These are phyloP conservation scores for Aspergillus neoniger DNA, from an alignment of 2,329 filamentous ascomycete species.

Conservation along the genomic window DNA sequence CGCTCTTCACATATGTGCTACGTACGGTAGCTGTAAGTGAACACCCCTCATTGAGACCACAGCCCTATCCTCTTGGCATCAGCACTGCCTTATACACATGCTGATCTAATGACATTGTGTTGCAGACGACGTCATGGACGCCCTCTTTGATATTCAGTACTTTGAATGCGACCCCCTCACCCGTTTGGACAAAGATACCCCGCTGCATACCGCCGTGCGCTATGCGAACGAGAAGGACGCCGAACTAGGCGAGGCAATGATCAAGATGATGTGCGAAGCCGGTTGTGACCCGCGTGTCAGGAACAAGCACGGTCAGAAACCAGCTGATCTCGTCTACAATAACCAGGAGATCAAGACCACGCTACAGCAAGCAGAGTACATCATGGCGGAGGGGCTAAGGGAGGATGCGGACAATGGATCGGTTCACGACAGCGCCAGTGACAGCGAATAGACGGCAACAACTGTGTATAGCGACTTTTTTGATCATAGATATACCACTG, in stretches of 20 bases:
- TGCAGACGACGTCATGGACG: slow-evolving; percentile 50
- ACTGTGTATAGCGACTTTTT: slow-evolving; percentile 8
- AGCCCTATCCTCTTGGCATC: not conserved
- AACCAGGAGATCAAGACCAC: slow-evolving; percentile 44
- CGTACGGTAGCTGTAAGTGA: slow-evolving; percentile 76
- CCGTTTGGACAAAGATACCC: slow-evolving; percentile 49
- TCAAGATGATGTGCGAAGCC: slow-evolving; percentile 53
- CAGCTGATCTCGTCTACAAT: slow-evolving; percentile 47
- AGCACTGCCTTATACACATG: not conserved
- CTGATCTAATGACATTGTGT: not conserved
- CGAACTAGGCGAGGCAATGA: slow-evolving; percentile 47
- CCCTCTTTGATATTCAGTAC: slow-evolving; percentile 50
- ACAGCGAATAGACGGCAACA: slow-evolving; percentile 37
- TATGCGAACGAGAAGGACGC: slow-evolving; percentile 51
- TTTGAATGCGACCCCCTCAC: slow-evolving; percentile 53
- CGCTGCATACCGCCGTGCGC: slow-evolving; percentile 48
- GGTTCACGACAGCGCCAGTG: slow-evolving; percentile 43
- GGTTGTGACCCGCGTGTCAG: slow-evolving; percentile 51
- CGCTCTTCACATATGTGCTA: slow-evolving; percentile 84
- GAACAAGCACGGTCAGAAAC: slow-evolving; percentile 51
- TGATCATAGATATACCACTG: slow-evolving; percentile 23
- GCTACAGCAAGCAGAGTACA: slow-evolving; percentile 50
- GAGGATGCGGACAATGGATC: slow-evolving; percentile 38
- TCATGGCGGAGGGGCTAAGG: slow-evolving; percentile 48
- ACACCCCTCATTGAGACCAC: not conserved